Evolutionary conservation across 768 basidiomycete species (phyloP), one percentile per base, ranked within the genome.

Genomic region (Suillus variegatus): DNA sequence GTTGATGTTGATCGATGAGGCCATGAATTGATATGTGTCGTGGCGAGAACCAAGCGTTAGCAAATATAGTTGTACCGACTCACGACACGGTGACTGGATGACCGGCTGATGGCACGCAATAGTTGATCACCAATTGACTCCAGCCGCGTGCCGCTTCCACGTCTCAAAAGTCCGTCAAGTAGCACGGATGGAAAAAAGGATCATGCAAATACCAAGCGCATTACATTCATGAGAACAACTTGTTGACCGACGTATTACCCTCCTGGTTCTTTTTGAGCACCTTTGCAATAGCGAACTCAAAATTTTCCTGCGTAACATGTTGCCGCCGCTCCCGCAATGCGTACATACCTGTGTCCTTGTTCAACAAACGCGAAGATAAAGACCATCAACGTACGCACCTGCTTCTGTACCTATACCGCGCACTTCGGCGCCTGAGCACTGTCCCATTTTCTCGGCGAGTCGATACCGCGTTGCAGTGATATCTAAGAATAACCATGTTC

Each of bases 361-460:
- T 60, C 55, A 40, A 28, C 54, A 47, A 69, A 51, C 14, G 2
- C 35, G 47, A 52, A 47, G 13, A 22, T 44, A 22, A 16, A 43
- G 14, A 61, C 32, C 66, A 12, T 12, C 13, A 36, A 13, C 32
- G 44, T 47, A 77, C 88, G 66, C 64, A 89, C 93, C 93, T n/a
- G 95, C 95, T 81, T 97, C 95, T 0, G 96, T 97, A 75, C 95
- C 97, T 70, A 97, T 97, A 79, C 95, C 97, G 18, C 97, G 86
- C 18, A 98, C 97, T 76, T 99, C 97, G 2, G 97, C 97, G 69
- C 97, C 97, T 2, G 94, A 97, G 75, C 97, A 98, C 74, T 97
- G 94, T 0, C 97, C 97, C 97, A 99, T 99, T 85, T 99, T 99
- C 77, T 99, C 97, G 0, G 97, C 97, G 3, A 99, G 83, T 99